Base-by-base conservation (phyloP, 768 basidiomycete species). In the Russula virescens region DNA sequence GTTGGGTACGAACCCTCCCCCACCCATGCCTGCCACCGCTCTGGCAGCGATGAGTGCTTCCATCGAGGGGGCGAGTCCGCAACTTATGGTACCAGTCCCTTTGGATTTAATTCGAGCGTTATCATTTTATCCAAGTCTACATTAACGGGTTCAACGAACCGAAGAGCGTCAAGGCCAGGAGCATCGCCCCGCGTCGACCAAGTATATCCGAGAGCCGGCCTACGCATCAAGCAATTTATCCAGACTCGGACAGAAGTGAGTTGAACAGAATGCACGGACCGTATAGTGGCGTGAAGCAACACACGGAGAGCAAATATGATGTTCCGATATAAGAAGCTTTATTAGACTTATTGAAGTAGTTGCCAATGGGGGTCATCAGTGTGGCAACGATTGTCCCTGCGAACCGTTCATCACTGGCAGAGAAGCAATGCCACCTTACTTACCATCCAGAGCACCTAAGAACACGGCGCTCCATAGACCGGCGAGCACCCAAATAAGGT, bases 271-370 rank as follows among this genome's bases (percentile, higher is more conserved):
- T 31, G 48, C 40, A 73, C 80, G 68, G 64, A 86, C 91, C 91
- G 78, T 92, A 92, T 66, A 93, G 75, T 62, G 92, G 94, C 23
- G 93, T 93, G 73, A 94, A 94, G 75, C 90, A 94, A 70, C 92
- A 94, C 45, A 94, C 84, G 57, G 89, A 91, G 49, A 94, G 78
- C 66, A 95, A 77, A 76, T 94, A 94, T 14, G 91, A 82, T 14
- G 92, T 93, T 35, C 91, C 94, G 62, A 97, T 86, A 74, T 95
- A 94, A 1, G 89, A 89, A 16, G 91, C 82, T 66, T 89, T 84
- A 69, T 87, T 84, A 40, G 86, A 87, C 72, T 87, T 87, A 69
- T 85, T 79, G 75, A 92, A 94, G 70, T 89, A 81, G 70, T 88
- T 91, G 57, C 91, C 92, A 66, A 94, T 93, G 60, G 91, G 88